Evolutionary conservation across 352 stramenopile genomes (phyloP), one percentile per base, ranked within the genome.

Genomic region (Globisporangium acanthophoron): DNA sequence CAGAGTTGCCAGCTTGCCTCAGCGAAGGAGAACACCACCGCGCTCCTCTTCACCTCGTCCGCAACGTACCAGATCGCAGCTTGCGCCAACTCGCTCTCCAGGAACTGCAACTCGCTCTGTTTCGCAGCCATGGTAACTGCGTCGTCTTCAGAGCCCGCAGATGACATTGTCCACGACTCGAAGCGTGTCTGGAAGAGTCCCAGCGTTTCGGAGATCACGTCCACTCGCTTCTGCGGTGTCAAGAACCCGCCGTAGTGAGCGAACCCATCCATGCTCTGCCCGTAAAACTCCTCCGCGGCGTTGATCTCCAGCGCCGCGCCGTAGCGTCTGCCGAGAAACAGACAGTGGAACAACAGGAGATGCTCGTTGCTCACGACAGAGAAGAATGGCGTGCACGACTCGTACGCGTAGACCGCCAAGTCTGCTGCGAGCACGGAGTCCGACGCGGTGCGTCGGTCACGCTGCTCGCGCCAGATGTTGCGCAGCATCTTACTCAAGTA

Each of bases 301-400:
- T 74, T 60, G 8, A 29, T 54, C 21, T 52, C 27, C 3, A 18
- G 46, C 54, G 39, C 54, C 44, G 21, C 31, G 13, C 37, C 16
- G 35, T n/a, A 70, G 43, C n/a, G 58, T 39, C 40, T 62, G 52
- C 71, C 55, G 31, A 92, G 59, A 48, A 89, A 78, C 29, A 80
- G 63, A 6, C 46, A 50, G 46, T 80, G 61, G 45, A 92, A 88
- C 13, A 89, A 35, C 63, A 76, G 50, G n/a, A 90, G 60, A 44
- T 92, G 80, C n/a, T 88, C 77, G 20, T 75, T 77, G 5, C 59
- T 75, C 4, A 92, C 62, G 40, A 90, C 83, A 0, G 75, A 81
- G 12, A 90, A 60, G 54, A 81, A 89, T 16, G 80, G 78, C 20
- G 76, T 64, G 21, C 78, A 91, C 5, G 77, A 65, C 41, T 90